phyloP scores from a whole-genome alignment of 495 filamentous ascomycete species.

The Trichoderma asperelloides region DNA sequence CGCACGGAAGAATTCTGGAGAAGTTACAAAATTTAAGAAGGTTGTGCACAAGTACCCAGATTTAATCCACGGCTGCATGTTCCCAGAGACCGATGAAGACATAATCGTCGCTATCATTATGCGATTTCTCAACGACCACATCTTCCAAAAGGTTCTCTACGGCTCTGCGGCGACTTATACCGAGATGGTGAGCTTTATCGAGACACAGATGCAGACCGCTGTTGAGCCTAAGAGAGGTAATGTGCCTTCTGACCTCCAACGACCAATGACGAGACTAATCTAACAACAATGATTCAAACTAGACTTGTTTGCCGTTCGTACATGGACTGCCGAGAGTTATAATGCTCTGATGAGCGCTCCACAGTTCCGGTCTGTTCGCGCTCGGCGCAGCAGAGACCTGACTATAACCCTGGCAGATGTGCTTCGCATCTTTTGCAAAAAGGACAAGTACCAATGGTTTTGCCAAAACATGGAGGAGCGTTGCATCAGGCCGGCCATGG shows the following conservation, averaged over 20 bases:
- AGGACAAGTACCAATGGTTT: slow-evolving; percentile 13
- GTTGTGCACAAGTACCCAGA: slow-evolving; percentile 16
- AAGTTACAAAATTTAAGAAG: slow-evolving; percentile 12
- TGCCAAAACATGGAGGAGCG: slow-evolving; percentile 11
- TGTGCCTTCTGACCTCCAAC: neutral
- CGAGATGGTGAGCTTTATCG: slow-evolving; percentile 16
- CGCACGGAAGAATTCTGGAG: slow-evolving; percentile 12
- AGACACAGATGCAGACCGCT: slow-evolving; percentile 18
- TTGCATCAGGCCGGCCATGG: slow-evolving; percentile 22
- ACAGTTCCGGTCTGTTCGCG: slow-evolving; percentile 14
- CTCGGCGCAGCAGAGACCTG: slow-evolving; percentile 8
- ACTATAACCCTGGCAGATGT: slow-evolving; percentile 14
- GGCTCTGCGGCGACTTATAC: slow-evolving; percentile 9
- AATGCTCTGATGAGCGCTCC: slow-evolving; percentile 20
- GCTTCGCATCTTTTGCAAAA: slow-evolving; percentile 15
- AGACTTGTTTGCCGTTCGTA: slow-evolving; percentile 24
- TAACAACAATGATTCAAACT: slow-evolving; percentile 1
- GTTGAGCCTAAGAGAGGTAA: slow-evolving; percentile 22
- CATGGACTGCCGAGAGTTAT: slow-evolving; percentile 25
- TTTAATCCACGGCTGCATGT: slow-evolving; percentile 14
- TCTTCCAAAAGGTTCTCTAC: slow-evolving; percentile 23
- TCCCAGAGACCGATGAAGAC: slow-evolving; percentile 26
- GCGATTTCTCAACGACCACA: slow-evolving; percentile 22
- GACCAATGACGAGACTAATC: neutral
- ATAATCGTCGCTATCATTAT: slow-evolving; percentile 23